phyloP scores from a whole-genome alignment of 345 rosid genomes.

The Gossypium rotundifolium region DNA sequence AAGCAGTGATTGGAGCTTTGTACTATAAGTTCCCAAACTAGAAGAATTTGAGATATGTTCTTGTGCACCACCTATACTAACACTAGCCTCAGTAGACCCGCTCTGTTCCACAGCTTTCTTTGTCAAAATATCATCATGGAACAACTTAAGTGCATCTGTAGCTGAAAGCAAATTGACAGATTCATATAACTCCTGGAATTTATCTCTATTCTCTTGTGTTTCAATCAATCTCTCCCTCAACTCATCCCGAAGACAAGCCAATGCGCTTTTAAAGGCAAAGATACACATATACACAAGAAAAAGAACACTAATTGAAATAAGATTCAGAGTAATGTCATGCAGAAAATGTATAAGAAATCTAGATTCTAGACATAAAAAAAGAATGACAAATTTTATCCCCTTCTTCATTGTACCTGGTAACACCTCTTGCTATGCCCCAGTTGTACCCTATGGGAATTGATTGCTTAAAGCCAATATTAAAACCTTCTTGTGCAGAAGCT shows the following conservation, averaged over 20 bases:
- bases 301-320: neutral
- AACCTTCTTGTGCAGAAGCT: conserved; percentile 73
- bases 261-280: conserved; percentile 31
- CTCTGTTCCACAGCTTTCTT: conserved; percentile 28
- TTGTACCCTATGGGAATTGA: conserved; percentile 58
- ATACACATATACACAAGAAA: conserved; percentile 1
- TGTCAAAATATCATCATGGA: conserved; percentile 24
- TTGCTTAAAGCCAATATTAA: conserved; percentile 62
- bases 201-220: conserved; percentile 38
- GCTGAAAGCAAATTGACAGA: conserved; percentile 46
- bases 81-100: conserved; percentile 16
- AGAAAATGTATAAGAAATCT: neutral
- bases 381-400: neutral
- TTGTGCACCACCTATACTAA: conserved; percentile 9
- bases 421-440: conserved; percentile 75
- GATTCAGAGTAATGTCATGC: neutral
- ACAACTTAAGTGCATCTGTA: conserved; percentile 43
- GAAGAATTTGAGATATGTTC: conserved; percentile 22
- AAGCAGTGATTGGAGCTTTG: conserved; percentile 53
- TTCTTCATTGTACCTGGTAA: conserved; percentile 47
- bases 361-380: neutral
- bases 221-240: conserved; percentile 45
- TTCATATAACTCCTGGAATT: conserved; percentile 36
- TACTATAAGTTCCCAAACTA: conserved; percentile 28
- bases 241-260: conserved; percentile 52